Conservation (phyloP, 306 rosid species). For the Arachis stenosperma region DNA sequence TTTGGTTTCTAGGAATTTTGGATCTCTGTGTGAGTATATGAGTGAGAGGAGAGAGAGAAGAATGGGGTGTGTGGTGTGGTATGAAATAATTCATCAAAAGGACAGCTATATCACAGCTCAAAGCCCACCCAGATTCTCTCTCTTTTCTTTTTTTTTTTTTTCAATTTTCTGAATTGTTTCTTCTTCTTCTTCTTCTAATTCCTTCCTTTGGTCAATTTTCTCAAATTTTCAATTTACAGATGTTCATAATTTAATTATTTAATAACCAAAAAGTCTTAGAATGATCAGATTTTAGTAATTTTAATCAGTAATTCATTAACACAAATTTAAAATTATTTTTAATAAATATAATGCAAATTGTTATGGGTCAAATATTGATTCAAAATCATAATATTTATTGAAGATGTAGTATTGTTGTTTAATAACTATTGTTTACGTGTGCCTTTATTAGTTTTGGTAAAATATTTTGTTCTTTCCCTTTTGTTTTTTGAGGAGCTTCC, state of each 20-base stretch:
- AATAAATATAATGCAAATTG: no score
- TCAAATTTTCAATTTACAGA: no score
- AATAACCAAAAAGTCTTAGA: no score
- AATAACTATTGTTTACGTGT: no score
- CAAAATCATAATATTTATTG: no score
- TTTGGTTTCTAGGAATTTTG: slow-evolving; percentile 61
- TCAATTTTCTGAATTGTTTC: not conserved
- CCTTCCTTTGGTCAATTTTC: not conserved
- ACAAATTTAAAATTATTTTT: no score
- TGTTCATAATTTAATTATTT: no score
- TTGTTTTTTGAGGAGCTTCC: not conserved
- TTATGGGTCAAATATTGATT: no score
- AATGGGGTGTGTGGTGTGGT: slow-evolving; percentile 23
- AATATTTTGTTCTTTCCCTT: not conserved
- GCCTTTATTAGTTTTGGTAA: no score
- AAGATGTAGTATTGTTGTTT: no score
- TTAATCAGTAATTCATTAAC: no score
- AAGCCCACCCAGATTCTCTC: slow-evolving; percentile 76
- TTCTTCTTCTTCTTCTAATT: not conserved
- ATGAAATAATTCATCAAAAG: slow-evolving; percentile 51
- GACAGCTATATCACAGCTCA: slow-evolving; percentile 98
- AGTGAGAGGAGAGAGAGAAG: slow-evolving; percentile 23
- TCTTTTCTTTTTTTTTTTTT: not conserved
- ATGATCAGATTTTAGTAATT: no score
- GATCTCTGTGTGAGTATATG: slow-evolving; percentile 54